Evolutionary conservation across 106 monocot genomes (phyloP).

Genomic region (Acorus gramineus): DNA sequence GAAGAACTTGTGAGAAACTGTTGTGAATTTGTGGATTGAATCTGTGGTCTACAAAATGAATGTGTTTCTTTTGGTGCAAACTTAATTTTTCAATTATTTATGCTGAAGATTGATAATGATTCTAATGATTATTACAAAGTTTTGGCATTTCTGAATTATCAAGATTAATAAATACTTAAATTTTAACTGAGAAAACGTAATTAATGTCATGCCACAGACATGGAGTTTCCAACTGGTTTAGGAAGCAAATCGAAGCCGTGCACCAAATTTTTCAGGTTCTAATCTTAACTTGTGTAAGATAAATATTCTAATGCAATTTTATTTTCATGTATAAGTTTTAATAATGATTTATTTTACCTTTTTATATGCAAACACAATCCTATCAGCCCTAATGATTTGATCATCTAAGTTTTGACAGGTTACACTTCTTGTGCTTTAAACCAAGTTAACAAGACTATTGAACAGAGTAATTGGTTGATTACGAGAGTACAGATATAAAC

Average conservation of each 20-base stretch:
- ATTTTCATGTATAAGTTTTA: conserved; percentile 1
- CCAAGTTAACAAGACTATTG: conserved; percentile 51
- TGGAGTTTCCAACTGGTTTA: conserved; percentile 77
- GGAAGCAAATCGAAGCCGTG: conserved; percentile 99
- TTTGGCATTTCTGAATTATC: conserved; percentile 9
- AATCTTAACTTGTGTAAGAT: conserved; percentile 69
- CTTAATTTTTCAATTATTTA: no score
- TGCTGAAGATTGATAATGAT: not conserved
- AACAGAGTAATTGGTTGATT: conserved; percentile 26
- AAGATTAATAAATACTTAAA: conserved; percentile 29
- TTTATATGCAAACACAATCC: conserved; percentile 11
- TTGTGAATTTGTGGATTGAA: no score
- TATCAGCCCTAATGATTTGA: conserved; percentile 34
- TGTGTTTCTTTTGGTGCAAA: no score
- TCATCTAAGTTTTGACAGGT: conserved; percentile 60
- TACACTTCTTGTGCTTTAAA: conserved; percentile 28
- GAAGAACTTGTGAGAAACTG: no score
- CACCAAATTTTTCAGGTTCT: conserved; percentile 99
- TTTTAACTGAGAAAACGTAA: conserved; percentile 55
- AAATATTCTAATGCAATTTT: conserved; percentile 28
- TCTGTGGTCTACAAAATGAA: no score
- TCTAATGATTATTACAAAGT: not conserved
- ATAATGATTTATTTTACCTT: conserved; percentile 1
- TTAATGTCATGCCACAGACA: conserved; percentile 84
- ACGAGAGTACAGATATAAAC: conserved; percentile 8